Evolutionary conservation across 169 alveolate genomes (phyloP).

Genomic region (Plasmodium sp.): DNA sequence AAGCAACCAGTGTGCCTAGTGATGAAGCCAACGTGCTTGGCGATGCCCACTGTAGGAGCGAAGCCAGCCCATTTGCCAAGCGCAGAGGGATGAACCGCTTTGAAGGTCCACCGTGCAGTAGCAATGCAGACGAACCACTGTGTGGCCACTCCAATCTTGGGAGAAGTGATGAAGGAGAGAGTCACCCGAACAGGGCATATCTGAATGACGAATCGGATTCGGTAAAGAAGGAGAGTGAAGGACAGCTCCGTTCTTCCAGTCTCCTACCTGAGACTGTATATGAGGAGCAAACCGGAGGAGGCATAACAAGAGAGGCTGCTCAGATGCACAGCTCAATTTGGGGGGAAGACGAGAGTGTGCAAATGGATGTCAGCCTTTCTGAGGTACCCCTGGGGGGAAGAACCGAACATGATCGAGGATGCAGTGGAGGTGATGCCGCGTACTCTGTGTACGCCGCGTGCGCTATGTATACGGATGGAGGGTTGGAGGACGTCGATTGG

Average conservation of each 20-base stretch:
- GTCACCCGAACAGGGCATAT: neutral
- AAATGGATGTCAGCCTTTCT: neutral
- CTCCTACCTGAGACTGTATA: neutral
- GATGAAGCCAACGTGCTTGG: neutral
- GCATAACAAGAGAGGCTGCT: neutral
- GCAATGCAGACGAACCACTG: neutral
- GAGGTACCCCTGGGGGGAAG: neutral
- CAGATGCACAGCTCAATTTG: neutral
- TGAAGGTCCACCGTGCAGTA: neutral
- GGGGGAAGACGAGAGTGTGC: neutral
- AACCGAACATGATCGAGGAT: neutral
- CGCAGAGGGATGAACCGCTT: neutral
- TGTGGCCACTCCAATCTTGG: neutral
- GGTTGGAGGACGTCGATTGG: neutral
- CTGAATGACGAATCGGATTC: neutral
- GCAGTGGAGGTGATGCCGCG: neutral
- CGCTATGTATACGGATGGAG: neutral
- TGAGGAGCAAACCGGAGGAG: neutral
- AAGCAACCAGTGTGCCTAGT: too few relatives aligned
- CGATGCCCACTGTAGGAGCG: neutral
- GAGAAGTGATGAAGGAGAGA: neutral
- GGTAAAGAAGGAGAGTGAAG: neutral
- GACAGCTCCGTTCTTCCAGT: neutral
- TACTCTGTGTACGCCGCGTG: too few relatives aligned
- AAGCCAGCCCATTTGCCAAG: neutral